phyloP scores from a whole-genome alignment of 2,329 filamentous ascomycete species.

The Daldinia eschscholtzii region DNA sequence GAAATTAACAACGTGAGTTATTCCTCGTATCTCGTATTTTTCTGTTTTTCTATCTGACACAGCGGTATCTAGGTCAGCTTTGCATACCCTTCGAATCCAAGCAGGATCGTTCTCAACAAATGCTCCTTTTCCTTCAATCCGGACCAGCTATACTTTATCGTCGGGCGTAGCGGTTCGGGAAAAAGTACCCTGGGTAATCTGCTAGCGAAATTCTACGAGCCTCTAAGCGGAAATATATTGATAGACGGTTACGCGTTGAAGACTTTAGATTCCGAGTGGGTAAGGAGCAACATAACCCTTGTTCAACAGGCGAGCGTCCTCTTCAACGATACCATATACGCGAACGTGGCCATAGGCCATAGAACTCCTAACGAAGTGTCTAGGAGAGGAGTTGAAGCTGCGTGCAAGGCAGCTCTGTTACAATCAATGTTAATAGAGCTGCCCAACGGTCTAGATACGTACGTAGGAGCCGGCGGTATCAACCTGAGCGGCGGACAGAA shows the following conservation, averaged over 20 bases:
- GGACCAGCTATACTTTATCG: conserved; percentile 81
- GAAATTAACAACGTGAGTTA: conserved; percentile 73
- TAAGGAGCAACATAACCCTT: conserved; percentile 81
- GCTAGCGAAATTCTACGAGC: conserved; percentile 81
- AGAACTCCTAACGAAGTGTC: conserved; percentile 62
- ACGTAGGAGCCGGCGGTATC: conserved; percentile 76
- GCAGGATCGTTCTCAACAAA: conserved; percentile 69
- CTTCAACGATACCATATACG: conserved; percentile 83
- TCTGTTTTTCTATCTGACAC: conserved; percentile 15
- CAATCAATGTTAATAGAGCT: conserved; percentile 75
- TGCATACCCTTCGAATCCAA: conserved; percentile 79
- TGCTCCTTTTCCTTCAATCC: conserved; percentile 78
- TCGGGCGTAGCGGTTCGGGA: conserved; percentile 89
- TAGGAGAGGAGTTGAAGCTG: conserved; percentile 67
- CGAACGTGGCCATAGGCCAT: conserved; percentile 82
- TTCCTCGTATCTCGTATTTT: conserved; percentile 1
- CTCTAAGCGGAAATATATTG: conserved; percentile 72
- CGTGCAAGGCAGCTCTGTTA: conserved; percentile 76
- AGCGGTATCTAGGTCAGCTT: conserved; percentile 74
- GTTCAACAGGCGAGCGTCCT: conserved; percentile 86
- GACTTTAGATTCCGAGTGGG: conserved; percentile 75
- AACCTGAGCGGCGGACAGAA: conserved; percentile 86
- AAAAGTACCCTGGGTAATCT: conserved; percentile 91
- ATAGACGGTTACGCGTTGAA: conserved; percentile 75
- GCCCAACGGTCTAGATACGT: conserved; percentile 77